Evolutionary conservation across 345 rosid species (phyloP).

Genomic region (Conringia planisiliqua): DNA sequence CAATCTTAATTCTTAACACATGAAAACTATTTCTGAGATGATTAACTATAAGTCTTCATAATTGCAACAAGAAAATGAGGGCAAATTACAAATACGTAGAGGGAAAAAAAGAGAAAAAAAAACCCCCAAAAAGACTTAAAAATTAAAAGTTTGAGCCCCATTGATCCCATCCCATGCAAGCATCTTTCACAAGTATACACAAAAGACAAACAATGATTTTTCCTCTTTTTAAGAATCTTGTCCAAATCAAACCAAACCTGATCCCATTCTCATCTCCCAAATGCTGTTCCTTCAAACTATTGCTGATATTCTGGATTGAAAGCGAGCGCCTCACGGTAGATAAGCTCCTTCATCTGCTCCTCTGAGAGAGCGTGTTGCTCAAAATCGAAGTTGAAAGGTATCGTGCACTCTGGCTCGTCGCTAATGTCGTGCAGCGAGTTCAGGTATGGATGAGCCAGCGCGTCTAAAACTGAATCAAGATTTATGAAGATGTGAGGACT

Average conservation of each 20-base stretch:
- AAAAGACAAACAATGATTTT: slow-evolving; percentile 24
- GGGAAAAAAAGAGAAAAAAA: not conserved
- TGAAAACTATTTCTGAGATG: slow-evolving; percentile 19
- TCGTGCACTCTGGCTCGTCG: slow-evolving; percentile 87
- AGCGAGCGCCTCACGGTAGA: slow-evolving; percentile 90
- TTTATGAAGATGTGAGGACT: slow-evolving; percentile 9
- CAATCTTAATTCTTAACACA: not conserved
- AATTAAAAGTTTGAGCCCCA: slow-evolving; percentile 13
- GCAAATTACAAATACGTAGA: slow-evolving; percentile 21
- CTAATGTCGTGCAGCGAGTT: slow-evolving; percentile 84
- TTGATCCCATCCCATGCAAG: slow-evolving; percentile 12
- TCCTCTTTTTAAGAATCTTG: slow-evolving; percentile 22
- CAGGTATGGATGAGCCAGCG: slow-evolving; percentile 93
- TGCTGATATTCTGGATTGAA: slow-evolving; percentile 89
- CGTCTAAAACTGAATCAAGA: slow-evolving; percentile 67
- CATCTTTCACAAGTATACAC: slow-evolving; percentile 35
- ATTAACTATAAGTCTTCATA: slow-evolving; percentile 3
- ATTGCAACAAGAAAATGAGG: slow-evolving; percentile 21
- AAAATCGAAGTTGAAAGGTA: slow-evolving; percentile 92
- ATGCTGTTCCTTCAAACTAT: slow-evolving; percentile 20
- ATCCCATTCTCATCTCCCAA: not conserved
- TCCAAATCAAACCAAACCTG: slow-evolving; percentile 18
- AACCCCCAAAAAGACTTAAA: slow-evolving; percentile 5
- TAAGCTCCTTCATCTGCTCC: slow-evolving; percentile 97
- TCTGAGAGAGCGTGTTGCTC: slow-evolving; percentile 87